These are phyloP conservation scores for Uromyces viciae-fabae DNA, from an alignment of 1,284 basidiomycete genomes.

Conservation along the genomic window DNA sequence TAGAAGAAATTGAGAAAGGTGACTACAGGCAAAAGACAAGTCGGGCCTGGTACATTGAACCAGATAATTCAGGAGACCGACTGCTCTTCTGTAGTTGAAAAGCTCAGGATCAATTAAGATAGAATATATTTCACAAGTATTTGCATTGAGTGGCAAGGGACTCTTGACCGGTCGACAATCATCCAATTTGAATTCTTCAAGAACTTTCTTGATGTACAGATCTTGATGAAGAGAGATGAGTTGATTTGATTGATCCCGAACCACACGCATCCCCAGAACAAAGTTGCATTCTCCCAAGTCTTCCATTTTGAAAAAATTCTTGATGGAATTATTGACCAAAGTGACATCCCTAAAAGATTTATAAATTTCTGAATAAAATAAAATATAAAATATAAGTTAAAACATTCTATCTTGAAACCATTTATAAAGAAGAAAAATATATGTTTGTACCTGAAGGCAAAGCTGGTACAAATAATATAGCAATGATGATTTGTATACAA, in stretches of 20 bases:
- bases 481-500: too few species aligned
- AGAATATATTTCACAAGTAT: background rate
- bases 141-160: background rate
- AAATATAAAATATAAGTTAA: too few species aligned
- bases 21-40: background rate
- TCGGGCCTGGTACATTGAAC: constrained; percentile 11
- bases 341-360: too few species aligned
- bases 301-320: background rate
- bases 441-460: too few species aligned
- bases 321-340: too few species aligned
- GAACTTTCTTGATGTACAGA: background rate
- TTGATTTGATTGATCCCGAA: background rate
- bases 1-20: constrained; percentile 6
- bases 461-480: too few species aligned
- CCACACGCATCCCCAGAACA: background rate
- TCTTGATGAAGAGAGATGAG: background rate
- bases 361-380: too few species aligned
- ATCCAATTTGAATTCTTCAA: background rate
- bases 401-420: too few species aligned
- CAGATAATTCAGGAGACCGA: background rate
- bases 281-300: background rate
- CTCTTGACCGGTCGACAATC: background rate
- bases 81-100: background rate
- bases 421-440: too few species aligned
- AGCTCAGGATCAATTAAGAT: background rate